A percentile compares a stretch with the other conserved stretches of the same genome.
phyloP scores from a whole-genome alignment of 257 asterid genomes.

The Solanum appendiculatum region DNA sequence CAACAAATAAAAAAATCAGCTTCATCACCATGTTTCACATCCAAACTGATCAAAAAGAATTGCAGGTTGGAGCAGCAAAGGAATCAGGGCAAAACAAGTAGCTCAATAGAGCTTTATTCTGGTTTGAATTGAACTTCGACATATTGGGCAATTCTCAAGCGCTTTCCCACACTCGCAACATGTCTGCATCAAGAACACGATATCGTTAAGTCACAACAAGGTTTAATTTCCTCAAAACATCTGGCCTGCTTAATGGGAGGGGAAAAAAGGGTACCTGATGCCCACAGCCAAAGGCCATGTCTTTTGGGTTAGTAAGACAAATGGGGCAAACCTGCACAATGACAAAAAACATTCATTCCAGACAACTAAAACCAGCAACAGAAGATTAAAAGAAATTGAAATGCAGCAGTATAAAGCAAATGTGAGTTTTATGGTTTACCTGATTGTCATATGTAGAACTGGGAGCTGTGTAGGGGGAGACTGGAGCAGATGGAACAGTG shows the following conservation, averaged over 20 bases:
- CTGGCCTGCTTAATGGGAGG: neutral
- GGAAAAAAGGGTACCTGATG: slow-evolving; percentile 58
- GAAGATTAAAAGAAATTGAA: neutral
- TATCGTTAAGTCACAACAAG: neutral
- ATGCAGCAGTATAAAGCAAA: neutral
- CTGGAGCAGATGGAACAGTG: slow-evolving; percentile 31
- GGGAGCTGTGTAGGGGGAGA: slow-evolving; percentile 16
- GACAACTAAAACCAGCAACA: neutral
- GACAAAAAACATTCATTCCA: neutral
- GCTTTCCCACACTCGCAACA: slow-evolving; percentile 66
- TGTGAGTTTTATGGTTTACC: slow-evolving; percentile 24
- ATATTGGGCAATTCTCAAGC: slow-evolving; percentile 67
- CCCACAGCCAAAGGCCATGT: slow-evolving; percentile 98
- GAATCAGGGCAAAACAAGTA: neutral
- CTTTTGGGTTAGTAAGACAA: slow-evolving; percentile 75
- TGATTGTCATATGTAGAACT: slow-evolving; percentile 49
- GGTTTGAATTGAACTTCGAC: slow-evolving; percentile 56
- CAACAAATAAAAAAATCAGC: neutral
- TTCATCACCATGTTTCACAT: neutral
- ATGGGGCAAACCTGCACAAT: slow-evolving; percentile 74
- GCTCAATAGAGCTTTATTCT: slow-evolving; percentile 75
- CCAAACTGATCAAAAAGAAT: neutral
- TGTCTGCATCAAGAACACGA: slow-evolving; percentile 30
- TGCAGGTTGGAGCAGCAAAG: neutral
- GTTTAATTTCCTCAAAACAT: neutral